Base-by-base conservation (phyloP, 2,329 filamentous ascomycete species). In the Calonectria pseudoreteaudii region DNA sequence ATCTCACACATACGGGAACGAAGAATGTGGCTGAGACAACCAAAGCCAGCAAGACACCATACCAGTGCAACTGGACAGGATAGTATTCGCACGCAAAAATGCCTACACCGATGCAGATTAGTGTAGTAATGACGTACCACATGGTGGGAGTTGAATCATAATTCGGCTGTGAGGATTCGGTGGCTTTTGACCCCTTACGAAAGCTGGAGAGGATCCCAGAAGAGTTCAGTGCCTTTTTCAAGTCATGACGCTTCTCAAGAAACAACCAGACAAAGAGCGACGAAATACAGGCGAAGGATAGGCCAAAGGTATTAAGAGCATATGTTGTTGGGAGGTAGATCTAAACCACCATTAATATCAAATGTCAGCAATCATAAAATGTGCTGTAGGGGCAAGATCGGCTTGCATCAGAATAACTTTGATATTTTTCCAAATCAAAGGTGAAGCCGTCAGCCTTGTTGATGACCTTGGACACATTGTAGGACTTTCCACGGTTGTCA, bases 241-340 rank as follows among this genome's bases (percentile, higher is more conserved):
- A 72, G 14, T 77, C 81, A 4, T 76, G 70, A 0, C 81, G 79
- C 69, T 83, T 83, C 68, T 83, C 82, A 0, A 83, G 77, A 10
- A 80, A 77, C 2, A 82, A 69, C 82, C 82, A 83, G 10, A 82
- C 77, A 18, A 83, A 82, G 0, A 83, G 79, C 0, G 82, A 82
- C 0, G 87, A 86, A 31, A 90, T 85, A 16, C 87, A 86, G 7
- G 89, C 89, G 70, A 91, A 90, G 2, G 87, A 87, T 2, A 90
- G 84, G 2, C 89, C 88, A 72, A 90, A 90, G 0, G 87, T 87
- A 4, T 87, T 88, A 0, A 89, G 86, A 0, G 84, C 84, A 56
- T 84, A 85, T 0, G 83, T 85, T 1, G 83, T 80, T 0, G 88
- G 86, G 10, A 90, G 81, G 71, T 89, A 90, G 47, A 83, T 82